phyloP scores from a whole-genome alignment of 306 rosid species.

The Cucurbita argyrosperma region DNA sequence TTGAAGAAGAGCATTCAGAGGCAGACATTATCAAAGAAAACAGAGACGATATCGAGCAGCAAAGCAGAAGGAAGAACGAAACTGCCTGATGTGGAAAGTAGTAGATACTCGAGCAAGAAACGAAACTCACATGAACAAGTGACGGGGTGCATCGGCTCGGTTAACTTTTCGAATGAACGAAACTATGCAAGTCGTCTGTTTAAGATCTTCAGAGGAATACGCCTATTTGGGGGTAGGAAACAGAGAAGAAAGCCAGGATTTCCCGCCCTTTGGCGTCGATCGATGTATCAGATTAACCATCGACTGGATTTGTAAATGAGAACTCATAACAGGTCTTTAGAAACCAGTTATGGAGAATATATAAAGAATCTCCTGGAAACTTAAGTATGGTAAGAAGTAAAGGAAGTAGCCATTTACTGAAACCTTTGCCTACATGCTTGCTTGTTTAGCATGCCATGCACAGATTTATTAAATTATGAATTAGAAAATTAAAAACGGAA shows the following conservation, averaged over 20 bases:
- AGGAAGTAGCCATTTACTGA: neutral
- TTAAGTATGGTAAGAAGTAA: neutral
- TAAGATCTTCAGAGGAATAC: constrained; percentile 38
- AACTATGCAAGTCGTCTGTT: constrained; percentile 42
- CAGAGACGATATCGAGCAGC: constrained; percentile 19
- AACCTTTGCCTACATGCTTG: neutral
- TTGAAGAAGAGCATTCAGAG: constrained; percentile 54
- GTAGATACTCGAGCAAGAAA: constrained; percentile 40
- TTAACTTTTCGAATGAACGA: constrained; percentile 53
- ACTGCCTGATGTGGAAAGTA: constrained; percentile 29
- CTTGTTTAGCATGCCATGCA: neutral
- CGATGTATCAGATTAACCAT: constrained; percentile 18
- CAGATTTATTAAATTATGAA: neutral
- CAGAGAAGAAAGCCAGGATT: constrained; percentile 33
- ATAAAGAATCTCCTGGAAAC: neutral
- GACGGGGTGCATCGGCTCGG: constrained; percentile 60
- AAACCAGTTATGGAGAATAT: constrained; percentile 22
- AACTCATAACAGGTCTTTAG: constrained; percentile 8
- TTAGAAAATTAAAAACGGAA: too few relatives aligned
- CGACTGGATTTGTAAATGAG: neutral
- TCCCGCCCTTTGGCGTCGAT: constrained; percentile 23
- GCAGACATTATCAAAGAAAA: constrained; percentile 33
- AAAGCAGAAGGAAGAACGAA: constrained; percentile 22
- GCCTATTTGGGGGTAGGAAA: constrained; percentile 50
- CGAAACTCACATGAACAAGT: constrained; percentile 38